Conservation (phyloP, 805 yeast genomes). For the Barnettozyma vustinii region DNA sequence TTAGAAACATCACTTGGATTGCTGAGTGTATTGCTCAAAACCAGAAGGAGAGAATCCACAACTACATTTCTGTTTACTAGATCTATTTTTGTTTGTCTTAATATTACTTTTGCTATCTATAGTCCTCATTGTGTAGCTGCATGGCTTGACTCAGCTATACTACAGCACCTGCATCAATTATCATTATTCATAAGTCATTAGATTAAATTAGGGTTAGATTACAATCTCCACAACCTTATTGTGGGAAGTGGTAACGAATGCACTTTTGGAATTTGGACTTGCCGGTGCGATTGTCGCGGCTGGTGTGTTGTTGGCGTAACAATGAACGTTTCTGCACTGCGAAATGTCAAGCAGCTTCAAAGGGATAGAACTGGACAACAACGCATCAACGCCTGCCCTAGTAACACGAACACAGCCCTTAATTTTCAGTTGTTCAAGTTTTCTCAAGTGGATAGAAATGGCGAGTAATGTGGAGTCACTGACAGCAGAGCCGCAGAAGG, state of each 20-base stretch:
- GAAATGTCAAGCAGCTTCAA: slow-evolving; percentile 53
- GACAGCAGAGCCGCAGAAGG: slow-evolving; percentile 78
- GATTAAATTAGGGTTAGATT: slow-evolving; percentile 36
- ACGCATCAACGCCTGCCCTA: slow-evolving; percentile 67
- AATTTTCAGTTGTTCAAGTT: slow-evolving; percentile 43
- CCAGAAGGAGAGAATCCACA: slow-evolving; percentile 89
- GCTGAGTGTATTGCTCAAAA: slow-evolving; percentile 99
- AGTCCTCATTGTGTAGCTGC: too few relatives aligned
- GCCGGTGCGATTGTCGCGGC: slow-evolving; percentile 49
- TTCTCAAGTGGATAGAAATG: slow-evolving; percentile 48
- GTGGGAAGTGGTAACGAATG: slow-evolving; percentile 49
- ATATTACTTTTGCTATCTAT: background rate
- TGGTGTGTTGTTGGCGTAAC: slow-evolving; percentile 53
- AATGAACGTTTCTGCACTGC: slow-evolving; percentile 67
- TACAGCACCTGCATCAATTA: background rate
- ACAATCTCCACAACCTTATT: slow-evolving; percentile 55
- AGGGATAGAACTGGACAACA: slow-evolving; percentile 50
- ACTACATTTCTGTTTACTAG: slow-evolving; percentile 82
- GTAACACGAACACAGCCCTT: slow-evolving; percentile 76
- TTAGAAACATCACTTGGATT: slow-evolving; percentile 98
- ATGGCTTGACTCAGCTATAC: background rate
- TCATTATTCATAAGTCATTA: slow-evolving; percentile 7
- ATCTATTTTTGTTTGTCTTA: background rate
- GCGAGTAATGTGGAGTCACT: slow-evolving; percentile 64
- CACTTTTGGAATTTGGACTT: slow-evolving; percentile 47